Evolutionary conservation across 2,329 filamentous ascomycete species (phyloP).

Genomic region (Apiospora koreana): DNA sequence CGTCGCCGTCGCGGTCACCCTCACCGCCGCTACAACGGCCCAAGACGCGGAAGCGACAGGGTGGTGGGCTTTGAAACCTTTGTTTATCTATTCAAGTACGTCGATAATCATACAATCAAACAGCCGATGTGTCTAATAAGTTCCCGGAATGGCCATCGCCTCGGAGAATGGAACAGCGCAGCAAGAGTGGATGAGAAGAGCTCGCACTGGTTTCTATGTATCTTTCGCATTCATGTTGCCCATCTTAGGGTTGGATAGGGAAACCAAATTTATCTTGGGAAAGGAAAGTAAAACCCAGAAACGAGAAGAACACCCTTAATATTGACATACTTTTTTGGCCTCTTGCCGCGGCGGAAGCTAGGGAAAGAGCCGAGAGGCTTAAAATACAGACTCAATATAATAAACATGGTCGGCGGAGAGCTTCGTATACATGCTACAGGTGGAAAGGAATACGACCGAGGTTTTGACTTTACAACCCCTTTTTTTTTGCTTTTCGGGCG

Average conservation of each 20-base stretch:
- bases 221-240: no score
- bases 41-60: constrained; percentile 24
- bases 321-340: background rate
- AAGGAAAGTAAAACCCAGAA: no score
- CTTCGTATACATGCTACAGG: background rate
- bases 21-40: background rate
- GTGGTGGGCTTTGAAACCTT: constrained; percentile 11
- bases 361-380: background rate
- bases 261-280: no score
- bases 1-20: background rate
- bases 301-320: background rate
- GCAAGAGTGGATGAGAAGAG: no score
- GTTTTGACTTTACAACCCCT: background rate
- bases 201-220: no score
- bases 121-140: background rate
- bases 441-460: background rate
- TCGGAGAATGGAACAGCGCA: no score
- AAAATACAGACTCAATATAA: no score
- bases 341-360: background rate
- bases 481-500: background rate
- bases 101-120: background rate
- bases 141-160: background rate
- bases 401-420: background rate
- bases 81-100: no score
- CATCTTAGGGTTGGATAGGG: no score